Evolutionary conservation across 23 red algal species (phyloP).

Genomic region (Cyanidiococcus yangmingshanensis): DNA sequence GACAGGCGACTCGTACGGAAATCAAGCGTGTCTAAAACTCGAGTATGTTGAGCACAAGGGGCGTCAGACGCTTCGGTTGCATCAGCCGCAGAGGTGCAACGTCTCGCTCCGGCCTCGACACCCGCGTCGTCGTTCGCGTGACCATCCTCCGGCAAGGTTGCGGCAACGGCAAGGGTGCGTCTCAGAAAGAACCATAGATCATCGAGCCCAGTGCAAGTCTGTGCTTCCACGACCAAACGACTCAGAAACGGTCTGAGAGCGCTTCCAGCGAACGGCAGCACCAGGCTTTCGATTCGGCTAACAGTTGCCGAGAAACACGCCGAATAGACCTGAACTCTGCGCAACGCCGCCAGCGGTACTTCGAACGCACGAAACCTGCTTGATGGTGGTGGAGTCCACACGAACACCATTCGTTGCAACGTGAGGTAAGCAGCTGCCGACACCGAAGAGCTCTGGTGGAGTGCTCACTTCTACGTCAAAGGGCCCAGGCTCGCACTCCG

Average conservation of each 20-base stretch:
- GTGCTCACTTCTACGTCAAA: not conserved
- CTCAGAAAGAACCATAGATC: not conserved
- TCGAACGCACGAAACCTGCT: not conserved
- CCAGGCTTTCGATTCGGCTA: not conserved
- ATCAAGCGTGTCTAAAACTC: no score
- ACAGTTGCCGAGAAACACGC: not conserved
- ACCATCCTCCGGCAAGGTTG: not conserved
- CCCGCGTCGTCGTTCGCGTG: not conserved
- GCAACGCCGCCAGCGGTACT: not conserved
- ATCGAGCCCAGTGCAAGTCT: not conserved
- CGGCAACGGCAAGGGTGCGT: not conserved
- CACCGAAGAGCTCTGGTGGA: not conserved
- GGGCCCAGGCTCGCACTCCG: not conserved
- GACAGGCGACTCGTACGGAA: no score
- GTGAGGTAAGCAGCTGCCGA: constrained; percentile 1
- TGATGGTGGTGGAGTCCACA: not conserved
- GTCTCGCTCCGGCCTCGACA: no score
- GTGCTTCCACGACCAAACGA: not conserved
- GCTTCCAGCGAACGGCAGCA: not conserved
- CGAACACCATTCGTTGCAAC: constrained; percentile 9
- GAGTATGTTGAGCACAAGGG: no score
- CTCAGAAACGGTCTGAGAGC: not conserved
- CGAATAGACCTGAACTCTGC: not conserved
- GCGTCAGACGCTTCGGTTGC: no score
- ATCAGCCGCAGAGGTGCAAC: no score